Percentiles rank a stretch among this genome's conserved stretches.
phyloP scores from a whole-genome alignment of 805 yeast species.

The Lachancea fermentati region DNA sequence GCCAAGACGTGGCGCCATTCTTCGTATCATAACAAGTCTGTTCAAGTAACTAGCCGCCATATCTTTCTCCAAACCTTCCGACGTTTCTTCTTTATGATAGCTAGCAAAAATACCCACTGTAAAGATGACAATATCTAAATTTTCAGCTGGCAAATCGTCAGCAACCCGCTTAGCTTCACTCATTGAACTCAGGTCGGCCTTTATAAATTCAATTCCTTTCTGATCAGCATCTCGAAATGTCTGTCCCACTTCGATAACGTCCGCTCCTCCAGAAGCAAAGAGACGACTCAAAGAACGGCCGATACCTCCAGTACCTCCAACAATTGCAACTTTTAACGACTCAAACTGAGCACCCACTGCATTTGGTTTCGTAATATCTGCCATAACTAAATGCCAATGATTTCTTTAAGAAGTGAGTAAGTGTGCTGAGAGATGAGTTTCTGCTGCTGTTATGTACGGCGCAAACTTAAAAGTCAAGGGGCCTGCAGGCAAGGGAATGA shows the following conservation, averaged over 20 bases:
- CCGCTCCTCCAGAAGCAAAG: slow-evolving; percentile 27
- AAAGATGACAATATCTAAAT: slow-evolving; percentile 31
- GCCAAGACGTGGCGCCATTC: slow-evolving; percentile 18
- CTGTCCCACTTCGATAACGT: slow-evolving; percentile 35
- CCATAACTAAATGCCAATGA: too few relatives aligned
- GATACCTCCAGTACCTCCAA: slow-evolving; percentile 40
- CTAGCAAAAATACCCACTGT: slow-evolving; percentile 39
- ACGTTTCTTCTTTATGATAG: slow-evolving; percentile 28
- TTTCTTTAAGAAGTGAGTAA: too few relatives aligned
- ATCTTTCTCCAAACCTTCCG: slow-evolving; percentile 37
- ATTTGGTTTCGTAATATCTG: too few relatives aligned
- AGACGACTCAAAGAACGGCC: slow-evolving; percentile 33
- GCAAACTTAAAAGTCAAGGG: too few relatives aligned
- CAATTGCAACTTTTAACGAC: slow-evolving; percentile 20
- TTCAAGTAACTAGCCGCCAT: slow-evolving; percentile 37
- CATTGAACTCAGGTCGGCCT: slow-evolving; percentile 34
- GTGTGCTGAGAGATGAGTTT: too few relatives aligned
- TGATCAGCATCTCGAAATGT: slow-evolving; percentile 30
- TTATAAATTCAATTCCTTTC: slow-evolving; percentile 26
- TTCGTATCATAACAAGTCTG: slow-evolving; percentile 31
- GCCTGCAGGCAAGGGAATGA: too few relatives aligned
- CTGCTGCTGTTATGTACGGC: too few relatives aligned
- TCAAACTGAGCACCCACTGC: too few relatives aligned
- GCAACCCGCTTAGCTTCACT: slow-evolving; percentile 24
- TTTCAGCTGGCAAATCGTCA: slow-evolving; percentile 16